phyloP scores from a whole-genome alignment of 306 rosid genomes.

The Fragaria ananassa region DNA sequence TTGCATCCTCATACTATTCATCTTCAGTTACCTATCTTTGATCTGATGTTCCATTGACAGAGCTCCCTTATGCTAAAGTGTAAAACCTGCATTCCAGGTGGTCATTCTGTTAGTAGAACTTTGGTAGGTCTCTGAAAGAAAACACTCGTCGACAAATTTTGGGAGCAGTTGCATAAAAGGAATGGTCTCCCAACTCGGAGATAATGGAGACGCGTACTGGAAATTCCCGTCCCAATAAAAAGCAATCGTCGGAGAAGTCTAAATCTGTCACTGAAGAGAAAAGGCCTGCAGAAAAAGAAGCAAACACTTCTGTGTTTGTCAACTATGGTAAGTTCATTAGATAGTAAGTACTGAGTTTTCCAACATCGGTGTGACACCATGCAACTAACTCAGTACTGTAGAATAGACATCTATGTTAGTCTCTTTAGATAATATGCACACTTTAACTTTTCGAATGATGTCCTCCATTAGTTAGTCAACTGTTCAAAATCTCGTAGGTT shows the following conservation, averaged over 20 bases:
- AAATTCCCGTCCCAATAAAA: conserved; percentile 53
- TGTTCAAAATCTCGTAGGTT: background rate
- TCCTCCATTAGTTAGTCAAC: background rate
- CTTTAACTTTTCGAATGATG: background rate
- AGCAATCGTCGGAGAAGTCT: conserved; percentile 45
- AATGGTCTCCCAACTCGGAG: conserved; percentile 43
- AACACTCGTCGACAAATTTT: background rate
- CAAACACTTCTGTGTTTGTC: conserved; percentile 48
- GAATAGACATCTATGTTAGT: background rate
- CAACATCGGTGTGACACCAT: background rate
- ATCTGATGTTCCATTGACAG: background rate
- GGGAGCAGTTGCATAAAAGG: conserved; percentile 25
- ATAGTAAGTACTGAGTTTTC: background rate
- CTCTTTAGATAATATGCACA: background rate
- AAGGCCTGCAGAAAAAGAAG: conserved; percentile 45
- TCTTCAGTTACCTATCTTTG: background rate
- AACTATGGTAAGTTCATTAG: conserved; percentile 63
- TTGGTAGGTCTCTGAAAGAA: conserved; percentile 2
- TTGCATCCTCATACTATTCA: no score
- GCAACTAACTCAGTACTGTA: background rate
- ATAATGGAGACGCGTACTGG: conserved; percentile 54
- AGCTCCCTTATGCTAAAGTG: conserved; percentile 6
- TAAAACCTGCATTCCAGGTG: conserved; percentile 18
- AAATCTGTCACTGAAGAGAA: conserved; percentile 48
- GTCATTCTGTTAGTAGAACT: conserved; percentile 7